phyloP scores from a whole-genome alignment of 2,329 filamentous ascomycete genomes.

The Alternaria burnsii region DNA sequence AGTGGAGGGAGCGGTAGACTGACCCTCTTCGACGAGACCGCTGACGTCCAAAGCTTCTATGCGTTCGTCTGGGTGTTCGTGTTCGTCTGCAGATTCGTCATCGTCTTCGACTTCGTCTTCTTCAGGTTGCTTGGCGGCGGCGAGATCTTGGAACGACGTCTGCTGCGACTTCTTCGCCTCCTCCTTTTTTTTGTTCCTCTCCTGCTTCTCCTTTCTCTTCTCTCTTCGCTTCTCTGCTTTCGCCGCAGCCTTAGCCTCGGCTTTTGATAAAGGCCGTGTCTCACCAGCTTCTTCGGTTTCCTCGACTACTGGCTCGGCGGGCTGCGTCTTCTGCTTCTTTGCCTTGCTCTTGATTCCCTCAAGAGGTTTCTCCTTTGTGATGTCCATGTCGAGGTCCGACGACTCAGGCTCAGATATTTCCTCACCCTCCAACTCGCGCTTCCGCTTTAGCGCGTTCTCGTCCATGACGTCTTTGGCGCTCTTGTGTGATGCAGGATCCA shows the following conservation, averaged over 20 bases:
- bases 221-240: slow-evolving; percentile 57
- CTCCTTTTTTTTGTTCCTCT: slow-evolving; percentile 51
- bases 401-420: slow-evolving; percentile 50
- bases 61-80: slow-evolving; percentile 41
- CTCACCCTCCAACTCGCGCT: slow-evolving; percentile 68
- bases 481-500: slow-evolving; percentile 90
- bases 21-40: slow-evolving; percentile 48
- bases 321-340: slow-evolving; percentile 56
- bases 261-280: slow-evolving; percentile 49
- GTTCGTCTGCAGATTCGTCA: slow-evolving; percentile 31
- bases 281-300: slow-evolving; percentile 53
- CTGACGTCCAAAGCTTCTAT: slow-evolving; percentile 49
- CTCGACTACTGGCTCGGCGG: slow-evolving; percentile 27
- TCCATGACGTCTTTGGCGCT: slow-evolving; percentile 94
- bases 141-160: slow-evolving; percentile 40
- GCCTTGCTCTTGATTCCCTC: slow-evolving; percentile 49
- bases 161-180: slow-evolving; percentile 41
- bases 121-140: slow-evolving; percentile 32
- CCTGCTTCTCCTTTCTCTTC: slow-evolving; percentile 57
- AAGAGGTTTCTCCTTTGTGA: slow-evolving; percentile 50
- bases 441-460: slow-evolving; percentile 81
- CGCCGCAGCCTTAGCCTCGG: slow-evolving; percentile 51
- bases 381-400: slow-evolving; percentile 47
- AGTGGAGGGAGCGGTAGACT: slow-evolving; percentile 45
- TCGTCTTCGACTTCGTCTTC: slow-evolving; percentile 35